Evolutionary conservation across 352 stramenopile species (phyloP), one percentile per base, ranked within the genome.

Genomic region (Thraustotheca clavata): DNA sequence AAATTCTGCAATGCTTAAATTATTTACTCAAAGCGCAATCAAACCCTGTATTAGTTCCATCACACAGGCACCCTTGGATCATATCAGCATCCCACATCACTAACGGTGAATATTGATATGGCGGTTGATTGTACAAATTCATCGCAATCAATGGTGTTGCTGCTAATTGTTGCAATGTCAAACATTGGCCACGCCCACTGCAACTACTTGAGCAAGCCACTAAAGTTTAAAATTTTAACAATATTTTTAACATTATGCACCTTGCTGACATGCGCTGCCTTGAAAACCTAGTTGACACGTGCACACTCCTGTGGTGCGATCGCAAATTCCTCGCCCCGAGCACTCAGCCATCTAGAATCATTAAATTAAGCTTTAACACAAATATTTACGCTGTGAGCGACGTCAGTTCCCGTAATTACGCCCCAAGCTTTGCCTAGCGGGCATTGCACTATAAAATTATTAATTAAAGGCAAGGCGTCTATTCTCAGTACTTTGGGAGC

Each of bases 281-380:
- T 60, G 73, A 69, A 96, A 97, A 29, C 81, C 86, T 8, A 74
- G 69, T 55, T 96, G 82, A 50, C 91, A 98, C 27, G 52, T 59
- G 57, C 91, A 98, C 16, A 71, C 68, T 4, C 89, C 89, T 5
- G 73, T 83, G 0, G 70, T 63, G 34, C 76, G 70, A 36, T 80
- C 66, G 70, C 90, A 98, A 12, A 69, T 77, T 11, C 90, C 90
- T 63, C 82, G 68, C 12, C 75, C 79, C 0, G 82, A 87, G 52
- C 79, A 91, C 46, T 85, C 75, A 8, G 65, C 69, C 0, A 65
- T 49, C 50, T 60, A 60, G 6, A 35, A 16, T 48, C 12, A 1
- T 16, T 1, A 20, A 18, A 16, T 43, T 50, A 22, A 46, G n/a
- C 31, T 32, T 1, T 16, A 49, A 16, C 11, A 18, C n/a, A 16